Evolutionary conservation across 2,329 filamentous ascomycete genomes (phyloP).

Genomic region (Aspergillus oerlinghausenensis): DNA sequence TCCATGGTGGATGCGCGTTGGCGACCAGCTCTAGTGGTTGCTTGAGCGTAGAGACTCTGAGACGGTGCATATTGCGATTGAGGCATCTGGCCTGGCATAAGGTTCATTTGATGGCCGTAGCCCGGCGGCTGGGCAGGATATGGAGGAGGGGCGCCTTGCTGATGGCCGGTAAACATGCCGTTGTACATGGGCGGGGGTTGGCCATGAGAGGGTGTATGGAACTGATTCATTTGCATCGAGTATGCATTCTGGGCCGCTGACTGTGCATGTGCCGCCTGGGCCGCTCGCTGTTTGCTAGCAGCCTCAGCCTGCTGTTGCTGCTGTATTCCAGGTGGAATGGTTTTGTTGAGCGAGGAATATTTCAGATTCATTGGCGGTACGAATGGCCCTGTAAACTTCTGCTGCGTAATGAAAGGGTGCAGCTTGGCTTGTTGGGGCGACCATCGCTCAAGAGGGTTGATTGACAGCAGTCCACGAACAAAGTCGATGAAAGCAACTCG

Average conservation of each 20-base stretch:
- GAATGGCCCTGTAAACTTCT: slow-evolving; percentile 94
- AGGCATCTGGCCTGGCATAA: slow-evolving; percentile 63
- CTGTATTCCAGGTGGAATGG: slow-evolving; percentile 86
- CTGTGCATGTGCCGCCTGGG: slow-evolving; percentile 62
- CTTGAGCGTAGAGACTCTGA: slow-evolving; percentile 69
- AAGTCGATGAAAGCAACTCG: slow-evolving; percentile 97
- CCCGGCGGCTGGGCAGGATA: slow-evolving; percentile 69
- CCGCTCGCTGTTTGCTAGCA: slow-evolving; percentile 82
- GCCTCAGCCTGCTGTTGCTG: slow-evolving; percentile 95
- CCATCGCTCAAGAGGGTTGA: slow-evolving; percentile 95
- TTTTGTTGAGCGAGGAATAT: slow-evolving; percentile 75
- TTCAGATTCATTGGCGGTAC: slow-evolving; percentile 97
- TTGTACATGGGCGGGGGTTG: slow-evolving; percentile 67
- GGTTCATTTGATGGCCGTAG: slow-evolving; percentile 69
- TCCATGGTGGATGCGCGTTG: slow-evolving; percentile 96
- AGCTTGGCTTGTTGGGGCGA: slow-evolving; percentile 95
- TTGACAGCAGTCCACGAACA: slow-evolving; percentile 83
- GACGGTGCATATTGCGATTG: slow-evolving; percentile 65
- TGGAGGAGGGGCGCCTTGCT: slow-evolving; percentile 68
- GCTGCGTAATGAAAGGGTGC: slow-evolving; percentile 97
- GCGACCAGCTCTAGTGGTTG: slow-evolving; percentile 69
- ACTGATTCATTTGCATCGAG: slow-evolving; percentile 57
- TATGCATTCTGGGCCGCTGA: slow-evolving; percentile 66
- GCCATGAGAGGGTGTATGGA: slow-evolving; percentile 44
- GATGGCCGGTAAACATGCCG: slow-evolving; percentile 66